phyloP scores from a whole-genome alignment of 2,329 filamentous ascomycete genomes.

The Ceratocystis destructans region DNA sequence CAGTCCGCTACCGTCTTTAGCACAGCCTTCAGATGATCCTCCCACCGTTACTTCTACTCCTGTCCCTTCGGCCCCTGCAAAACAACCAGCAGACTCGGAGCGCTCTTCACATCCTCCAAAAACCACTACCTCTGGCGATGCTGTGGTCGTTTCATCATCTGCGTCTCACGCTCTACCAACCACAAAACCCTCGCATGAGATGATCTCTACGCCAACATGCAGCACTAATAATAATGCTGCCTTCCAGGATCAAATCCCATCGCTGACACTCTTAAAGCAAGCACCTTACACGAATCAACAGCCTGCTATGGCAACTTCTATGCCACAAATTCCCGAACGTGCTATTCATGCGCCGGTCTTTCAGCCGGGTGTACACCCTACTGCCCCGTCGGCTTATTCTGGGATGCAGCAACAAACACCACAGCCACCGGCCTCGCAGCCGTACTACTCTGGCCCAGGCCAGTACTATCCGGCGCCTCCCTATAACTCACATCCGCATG shows the following conservation, averaged over 20 bases:
- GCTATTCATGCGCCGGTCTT: constrained; percentile 84
- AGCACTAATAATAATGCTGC: constrained; percentile 25
- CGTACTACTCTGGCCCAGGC: background rate
- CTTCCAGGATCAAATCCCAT: constrained; percentile 6
- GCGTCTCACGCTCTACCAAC: background rate
- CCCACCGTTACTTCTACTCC: background rate
- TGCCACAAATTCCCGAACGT: constrained; percentile 85
- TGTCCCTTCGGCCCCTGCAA: background rate
- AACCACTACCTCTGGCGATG: constrained; percentile 6
- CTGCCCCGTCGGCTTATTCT: constrained; percentile 38
- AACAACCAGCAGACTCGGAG: background rate
- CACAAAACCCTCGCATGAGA: constrained; percentile 46
- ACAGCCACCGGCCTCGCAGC: background rate
- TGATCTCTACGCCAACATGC: constrained; percentile 36
- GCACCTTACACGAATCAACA: background rate
- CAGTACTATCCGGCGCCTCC: background rate
- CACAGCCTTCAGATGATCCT: background rate
- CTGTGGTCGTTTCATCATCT: constrained; percentile 5
- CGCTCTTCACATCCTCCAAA: background rate
- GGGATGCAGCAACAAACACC: constrained; percentile 32
- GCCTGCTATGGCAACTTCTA: constrained; percentile 19
- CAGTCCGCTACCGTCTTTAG: background rate
- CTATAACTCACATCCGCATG: constrained; percentile 25
- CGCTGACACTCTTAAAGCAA: background rate
- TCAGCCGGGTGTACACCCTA: constrained; percentile 41